phyloP scores from a whole-genome alignment of 257 asterid genomes.

The Eustoma russellianum region DNA sequence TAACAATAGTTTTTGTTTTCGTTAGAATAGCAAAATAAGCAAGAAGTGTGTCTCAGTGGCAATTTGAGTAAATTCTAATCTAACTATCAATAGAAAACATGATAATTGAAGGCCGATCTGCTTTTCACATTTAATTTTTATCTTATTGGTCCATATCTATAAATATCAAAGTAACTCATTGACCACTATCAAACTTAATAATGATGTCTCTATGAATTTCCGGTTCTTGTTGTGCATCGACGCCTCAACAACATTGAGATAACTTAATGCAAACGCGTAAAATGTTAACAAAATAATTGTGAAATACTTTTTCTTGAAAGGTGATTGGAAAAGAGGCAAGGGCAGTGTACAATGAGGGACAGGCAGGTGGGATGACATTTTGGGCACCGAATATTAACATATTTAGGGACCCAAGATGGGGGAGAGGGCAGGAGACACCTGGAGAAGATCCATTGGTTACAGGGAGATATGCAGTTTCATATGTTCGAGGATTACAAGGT shows the following conservation, averaged over 20 bases:
- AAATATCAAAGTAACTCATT: no score
- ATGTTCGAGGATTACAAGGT: conserved; percentile 74
- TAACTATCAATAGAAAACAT: no score
- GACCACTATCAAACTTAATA: no score
- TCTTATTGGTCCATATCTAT: no score
- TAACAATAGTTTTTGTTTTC: no score
- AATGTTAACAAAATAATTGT: background rate
- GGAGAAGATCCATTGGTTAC: conserved; percentile 68
- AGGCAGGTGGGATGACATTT: conserved; percentile 73
- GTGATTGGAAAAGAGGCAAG: conserved; percentile 70
- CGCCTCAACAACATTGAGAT: background rate
- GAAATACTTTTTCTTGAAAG: conserved; percentile 10
- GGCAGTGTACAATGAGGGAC: conserved; percentile 67
- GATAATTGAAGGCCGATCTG: no score
- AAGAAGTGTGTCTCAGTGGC: no score
- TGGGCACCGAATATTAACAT: conserved; percentile 85
- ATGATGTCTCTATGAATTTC: no score
- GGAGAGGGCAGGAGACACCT: conserved; percentile 86
- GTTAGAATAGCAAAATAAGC: no score
- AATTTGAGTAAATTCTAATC: no score
- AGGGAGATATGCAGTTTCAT: conserved; percentile 48
- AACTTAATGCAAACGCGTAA: background rate
- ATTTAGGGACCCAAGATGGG: conserved; percentile 87
- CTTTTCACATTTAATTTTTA: no score
- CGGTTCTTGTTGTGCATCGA: background rate